Percentiles rank a stretch among this genome's conserved stretches.
phyloP scores from a whole-genome alignment of 176 grass and related monocot genomes.

The Avena sativa region DNA sequence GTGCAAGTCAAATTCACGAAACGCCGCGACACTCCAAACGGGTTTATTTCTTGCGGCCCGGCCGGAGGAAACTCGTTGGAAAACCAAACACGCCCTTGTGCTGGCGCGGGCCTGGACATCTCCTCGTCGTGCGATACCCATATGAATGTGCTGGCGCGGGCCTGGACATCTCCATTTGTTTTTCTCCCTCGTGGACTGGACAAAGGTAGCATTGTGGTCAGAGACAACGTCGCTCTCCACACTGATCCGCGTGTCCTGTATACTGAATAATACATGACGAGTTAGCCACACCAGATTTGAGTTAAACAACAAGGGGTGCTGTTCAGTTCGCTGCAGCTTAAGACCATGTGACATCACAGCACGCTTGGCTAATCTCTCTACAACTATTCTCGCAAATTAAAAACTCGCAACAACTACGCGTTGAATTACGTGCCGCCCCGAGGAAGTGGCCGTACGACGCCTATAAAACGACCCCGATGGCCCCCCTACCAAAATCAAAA shows the following conservation, averaged over 20 bases:
- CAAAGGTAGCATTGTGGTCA: neutral
- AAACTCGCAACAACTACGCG: slow-evolving; percentile 1
- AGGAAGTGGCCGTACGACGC: slow-evolving; percentile 2
- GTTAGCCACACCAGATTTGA: neutral
- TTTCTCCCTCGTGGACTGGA: neutral
- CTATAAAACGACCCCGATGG: slow-evolving; percentile 35
- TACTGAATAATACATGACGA: neutral
- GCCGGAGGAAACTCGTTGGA: too few relatives aligned
- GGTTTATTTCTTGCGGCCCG: too few relatives aligned
- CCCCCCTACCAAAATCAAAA: neutral
- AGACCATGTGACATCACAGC: neutral
- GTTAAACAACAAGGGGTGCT: neutral
- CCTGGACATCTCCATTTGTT: neutral
- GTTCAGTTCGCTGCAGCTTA: neutral
- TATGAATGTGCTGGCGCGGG: too few relatives aligned
- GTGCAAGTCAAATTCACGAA: too few relatives aligned
- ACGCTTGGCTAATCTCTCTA: neutral
- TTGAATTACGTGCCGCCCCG: neutral
- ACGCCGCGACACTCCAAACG: too few relatives aligned
- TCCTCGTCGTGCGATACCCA: too few relatives aligned
- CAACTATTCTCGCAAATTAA: too few relatives aligned
- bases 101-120: too few relatives aligned
- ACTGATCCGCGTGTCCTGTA: neutral
- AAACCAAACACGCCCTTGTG: too few relatives aligned
- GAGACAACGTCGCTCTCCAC: neutral